Evolutionary conservation across 1,139 yeast species (phyloP).

Genomic region (Tardiomyces depauwii): DNA sequence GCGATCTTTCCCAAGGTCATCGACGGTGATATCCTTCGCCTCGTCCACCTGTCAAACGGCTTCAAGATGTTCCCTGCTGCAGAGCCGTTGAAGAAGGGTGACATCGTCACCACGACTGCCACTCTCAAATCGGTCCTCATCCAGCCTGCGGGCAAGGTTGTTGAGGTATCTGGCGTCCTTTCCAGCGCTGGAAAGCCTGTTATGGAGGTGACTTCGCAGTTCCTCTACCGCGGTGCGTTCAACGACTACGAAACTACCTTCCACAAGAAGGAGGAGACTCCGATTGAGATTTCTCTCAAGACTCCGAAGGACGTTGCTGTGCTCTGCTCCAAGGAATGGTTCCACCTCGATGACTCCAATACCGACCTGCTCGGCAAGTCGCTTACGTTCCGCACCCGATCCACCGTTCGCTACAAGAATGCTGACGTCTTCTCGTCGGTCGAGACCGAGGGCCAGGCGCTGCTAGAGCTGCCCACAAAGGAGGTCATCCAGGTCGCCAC

Average conservation of each 20-base stretch:
- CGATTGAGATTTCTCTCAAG: constrained; percentile 64
- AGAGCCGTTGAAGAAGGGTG: constrained; percentile 80
- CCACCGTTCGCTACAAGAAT: constrained; percentile 72
- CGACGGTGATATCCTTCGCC: constrained; percentile 89
- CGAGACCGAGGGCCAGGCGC: constrained; percentile 73
- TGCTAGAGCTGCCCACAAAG: constrained; percentile 83
- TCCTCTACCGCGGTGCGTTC: constrained; percentile 93
- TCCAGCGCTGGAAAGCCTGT: constrained; percentile 68
- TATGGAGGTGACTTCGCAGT: constrained; percentile 89
- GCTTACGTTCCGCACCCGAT: constrained; percentile 81
- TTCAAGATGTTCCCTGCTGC: constrained; percentile 93
- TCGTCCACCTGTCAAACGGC: constrained; percentile 92
- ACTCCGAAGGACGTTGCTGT: constrained; percentile 88
- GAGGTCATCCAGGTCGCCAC: constrained; percentile 83
- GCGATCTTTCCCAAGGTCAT: constrained; percentile 94
- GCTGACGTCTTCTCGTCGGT: constrained; percentile 70
- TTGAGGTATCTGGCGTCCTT: constrained; percentile 87
- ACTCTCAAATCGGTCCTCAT: constrained; percentile 80
- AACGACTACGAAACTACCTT: constrained; percentile 83
- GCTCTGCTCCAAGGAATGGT: constrained; percentile 94
- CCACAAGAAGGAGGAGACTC: constrained; percentile 79
- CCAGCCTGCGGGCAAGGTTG: constrained; percentile 89
- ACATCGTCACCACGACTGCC: constrained; percentile 72
- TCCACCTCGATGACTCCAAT: constrained; percentile 45
- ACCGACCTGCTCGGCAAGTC: constrained; percentile 67